Evolutionary conservation across 345 rosid species (phyloP).

Genomic region (Geranium rotundifolium): DNA sequence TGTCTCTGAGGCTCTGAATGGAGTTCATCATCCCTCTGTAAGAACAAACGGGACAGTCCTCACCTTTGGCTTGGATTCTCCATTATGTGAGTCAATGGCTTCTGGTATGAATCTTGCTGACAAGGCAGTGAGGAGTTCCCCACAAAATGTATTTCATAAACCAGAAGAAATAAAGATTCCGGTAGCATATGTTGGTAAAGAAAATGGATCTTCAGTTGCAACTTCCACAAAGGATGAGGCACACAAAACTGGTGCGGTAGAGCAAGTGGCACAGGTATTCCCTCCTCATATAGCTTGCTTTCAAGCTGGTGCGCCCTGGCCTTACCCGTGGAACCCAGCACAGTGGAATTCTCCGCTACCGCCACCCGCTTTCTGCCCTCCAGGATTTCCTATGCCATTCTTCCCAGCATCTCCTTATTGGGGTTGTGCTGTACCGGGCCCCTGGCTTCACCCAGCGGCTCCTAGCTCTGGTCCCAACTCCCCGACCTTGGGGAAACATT

Average conservation of each 20-base stretch:
- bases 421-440: conserved; percentile 51
- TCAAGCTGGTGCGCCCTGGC: conserved; percentile 42
- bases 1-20: conserved; percentile 48
- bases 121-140: conserved; percentile 29
- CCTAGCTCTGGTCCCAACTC: conserved; percentile 50
- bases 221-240: conserved; percentile 20
- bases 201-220: conserved; percentile 20
- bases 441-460: conserved; percentile 59
- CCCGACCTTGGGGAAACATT: conserved; percentile 84
- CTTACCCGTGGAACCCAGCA: conserved; percentile 45
- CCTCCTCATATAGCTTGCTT: conserved; percentile 38
- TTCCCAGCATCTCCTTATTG: conserved; percentile 48
- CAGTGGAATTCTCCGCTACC: conserved; percentile 34
- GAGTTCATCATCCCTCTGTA: conserved; percentile 39
- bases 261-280: conserved; percentile 18
- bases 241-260: conserved; percentile 20
- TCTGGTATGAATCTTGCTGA: conserved; percentile 66
- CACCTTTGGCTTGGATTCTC: conserved; percentile 63
- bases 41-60: conserved; percentile 55
- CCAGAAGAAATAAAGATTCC: conserved; percentile 33
- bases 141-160: conserved; percentile 40
- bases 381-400: conserved; percentile 46
- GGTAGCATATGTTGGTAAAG: conserved; percentile 20
- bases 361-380: conserved; percentile 37
- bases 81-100: conserved; percentile 76